Evolutionary conservation across 2,329 filamentous ascomycete genomes (phyloP), one percentile per base, ranked within the genome.

Genomic region (Ceratocystis alfenasii): DNA sequence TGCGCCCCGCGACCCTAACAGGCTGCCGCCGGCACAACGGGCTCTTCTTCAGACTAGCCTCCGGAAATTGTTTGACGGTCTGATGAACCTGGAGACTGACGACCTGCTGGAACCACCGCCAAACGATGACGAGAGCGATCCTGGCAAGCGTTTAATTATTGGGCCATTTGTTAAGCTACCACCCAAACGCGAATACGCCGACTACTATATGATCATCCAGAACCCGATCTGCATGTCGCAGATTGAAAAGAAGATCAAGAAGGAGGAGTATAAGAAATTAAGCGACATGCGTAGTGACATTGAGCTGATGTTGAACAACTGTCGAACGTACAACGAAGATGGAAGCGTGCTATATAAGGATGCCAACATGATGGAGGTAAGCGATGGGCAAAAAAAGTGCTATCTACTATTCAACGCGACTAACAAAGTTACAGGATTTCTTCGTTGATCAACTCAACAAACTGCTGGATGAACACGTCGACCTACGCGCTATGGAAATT

Each of bases 191-290:
- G 86, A 93, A 68, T 99, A 95, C 73, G 88, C 90, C 30, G 92
- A 97, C 74, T 99, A 99, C 78, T 99, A 96, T 74, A 78, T 93
- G 73, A 85, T 96, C 75, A 99, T 99, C 74, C 84, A 87, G 73
- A 87, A 87, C 65, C 94, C 94, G 0, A 96, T 99, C 73, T 93
- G 89, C 73, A 96, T 97, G 88, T 94, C 96, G 71, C 87, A 91
- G 74, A 96, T 99, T 72, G 86, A 90, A 74, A 89, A 88, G 74
- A 93, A 90, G 80, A 96, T 99, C 78, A 96, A 96, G 79, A 93
- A 90, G 76, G 90, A 95, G 73, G 90, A 96, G 73, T 99, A 99
- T 75, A 85, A 84, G 70, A 88, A 83, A 72, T 77, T 96, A 68
- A 85, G 83, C 73, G 89, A 92, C 71, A 85, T 99, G 81, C 83